Percentiles rank a stretch among this genome's conserved stretches.
Conservation (phyloP, 257 asterid species). For the Parsonsia alboflavescens region DNA sequence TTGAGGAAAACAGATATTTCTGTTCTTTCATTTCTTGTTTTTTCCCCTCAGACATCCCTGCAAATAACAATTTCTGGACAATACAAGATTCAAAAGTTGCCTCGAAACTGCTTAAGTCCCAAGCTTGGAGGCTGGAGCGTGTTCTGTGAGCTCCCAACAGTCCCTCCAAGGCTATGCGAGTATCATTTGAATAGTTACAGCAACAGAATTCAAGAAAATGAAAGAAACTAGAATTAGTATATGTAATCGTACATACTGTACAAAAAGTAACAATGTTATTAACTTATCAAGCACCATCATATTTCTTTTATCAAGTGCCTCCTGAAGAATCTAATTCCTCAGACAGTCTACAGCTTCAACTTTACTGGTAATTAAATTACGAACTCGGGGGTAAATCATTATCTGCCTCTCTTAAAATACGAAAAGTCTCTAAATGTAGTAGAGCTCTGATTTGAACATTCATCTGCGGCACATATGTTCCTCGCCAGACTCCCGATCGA, state of each 20-base stretch:
- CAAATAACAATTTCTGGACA: neutral
- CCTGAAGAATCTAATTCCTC: neutral
- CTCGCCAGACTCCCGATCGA: conserved; percentile 30
- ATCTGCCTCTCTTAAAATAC: neutral
- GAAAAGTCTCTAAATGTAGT: no score
- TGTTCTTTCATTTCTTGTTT: no score
- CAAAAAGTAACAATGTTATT: neutral
- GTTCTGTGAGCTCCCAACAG: neutral
- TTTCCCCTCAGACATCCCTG: neutral
- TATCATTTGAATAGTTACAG: neutral
- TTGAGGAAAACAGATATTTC: no score
- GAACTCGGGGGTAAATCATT: neutral
- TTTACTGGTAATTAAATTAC: neutral
- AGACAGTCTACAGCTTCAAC: neutral
- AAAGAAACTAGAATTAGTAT: neutral
- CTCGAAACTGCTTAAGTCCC: neutral
- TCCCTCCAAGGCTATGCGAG: neutral
- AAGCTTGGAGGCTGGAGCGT: neutral
- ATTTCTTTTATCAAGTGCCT: conserved; percentile 1
- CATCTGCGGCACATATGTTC: conserved; percentile 30
- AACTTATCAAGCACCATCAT: conserved; percentile 10
- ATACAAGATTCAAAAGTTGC: neutral
- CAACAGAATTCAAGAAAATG: neutral
- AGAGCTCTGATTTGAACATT: no score
- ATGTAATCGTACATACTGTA: neutral